Percentiles rank a stretch among this genome's conserved stretches.
phyloP scores from a whole-genome alignment of 345 rosid species.

The Populus tremula region DNA sequence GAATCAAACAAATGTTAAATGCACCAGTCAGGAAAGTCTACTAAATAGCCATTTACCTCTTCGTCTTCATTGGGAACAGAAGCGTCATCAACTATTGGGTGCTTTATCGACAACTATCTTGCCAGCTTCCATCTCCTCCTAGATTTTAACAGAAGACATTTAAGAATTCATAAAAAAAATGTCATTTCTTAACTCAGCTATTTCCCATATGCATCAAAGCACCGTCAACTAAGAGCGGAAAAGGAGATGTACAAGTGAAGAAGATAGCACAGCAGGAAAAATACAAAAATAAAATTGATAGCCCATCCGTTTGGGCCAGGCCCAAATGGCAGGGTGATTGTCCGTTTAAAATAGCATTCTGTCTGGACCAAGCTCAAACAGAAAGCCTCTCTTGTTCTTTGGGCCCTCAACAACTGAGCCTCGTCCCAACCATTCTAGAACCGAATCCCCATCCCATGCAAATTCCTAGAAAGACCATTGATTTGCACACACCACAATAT shows the following conservation, averaged over 20 bases:
- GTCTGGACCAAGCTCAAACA: no score
- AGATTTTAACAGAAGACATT: conserved; percentile 8
- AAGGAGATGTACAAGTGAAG: conserved; percentile 40
- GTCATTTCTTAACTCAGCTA: neutral
- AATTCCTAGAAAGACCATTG: no score
- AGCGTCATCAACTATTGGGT: conserved; percentile 34
- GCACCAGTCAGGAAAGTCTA: neutral
- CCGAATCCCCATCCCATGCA: no score
- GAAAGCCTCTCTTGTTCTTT: no score
- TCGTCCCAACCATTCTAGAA: no score
- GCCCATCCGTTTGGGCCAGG: no score
- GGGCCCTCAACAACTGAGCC: no score
- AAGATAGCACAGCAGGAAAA: neutral
- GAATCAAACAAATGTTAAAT: neutral
- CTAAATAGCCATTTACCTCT: conserved; percentile 42
- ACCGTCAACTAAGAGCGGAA: neutral
- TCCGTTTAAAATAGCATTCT: no score
- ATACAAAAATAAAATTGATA: no score
- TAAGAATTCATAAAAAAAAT: neutral
- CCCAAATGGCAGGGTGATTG: no score
- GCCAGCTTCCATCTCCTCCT: conserved; percentile 47
- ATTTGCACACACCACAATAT: no score
- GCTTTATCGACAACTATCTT: conserved; percentile 38
- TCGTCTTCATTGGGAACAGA: conserved; percentile 35
- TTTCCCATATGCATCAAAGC: neutral